Percentiles rank a stretch among this genome's conserved stretches.
These are phyloP conservation scores for Phytophthora sp. DNA, from an alignment of 352 stramenopile species.

Conservation along the genomic window DNA sequence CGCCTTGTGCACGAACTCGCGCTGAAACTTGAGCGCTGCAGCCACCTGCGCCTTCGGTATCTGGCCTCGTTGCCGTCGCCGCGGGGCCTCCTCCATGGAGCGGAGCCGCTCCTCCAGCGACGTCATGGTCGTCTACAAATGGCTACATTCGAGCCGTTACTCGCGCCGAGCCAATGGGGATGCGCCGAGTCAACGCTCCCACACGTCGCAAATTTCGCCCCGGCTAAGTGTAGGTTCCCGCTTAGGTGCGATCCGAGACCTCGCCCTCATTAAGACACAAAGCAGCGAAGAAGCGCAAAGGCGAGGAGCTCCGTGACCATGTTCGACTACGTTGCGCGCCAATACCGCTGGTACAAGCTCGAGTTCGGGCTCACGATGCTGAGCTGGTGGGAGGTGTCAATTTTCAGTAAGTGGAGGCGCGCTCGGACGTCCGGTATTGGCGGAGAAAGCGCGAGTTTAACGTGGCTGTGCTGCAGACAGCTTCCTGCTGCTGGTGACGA, in stretches of 20 bases:
- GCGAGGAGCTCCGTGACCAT: constrained; percentile 33
- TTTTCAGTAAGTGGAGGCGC: constrained; percentile 71
- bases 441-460: not conserved
- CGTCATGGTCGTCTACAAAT: constrained; percentile 18
- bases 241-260: not conserved
- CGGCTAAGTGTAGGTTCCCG: not conserved
- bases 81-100: constrained; percentile 47
- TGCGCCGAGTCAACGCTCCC: too few species aligned
- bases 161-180: too few species aligned
- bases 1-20: constrained; percentile 42
- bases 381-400: constrained; percentile 79
- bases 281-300: constrained; percentile 15
- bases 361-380: constrained; percentile 89
- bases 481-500: constrained; percentile 74
- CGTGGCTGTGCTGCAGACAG: constrained; percentile 45
- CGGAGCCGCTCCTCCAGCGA: constrained; percentile 51
- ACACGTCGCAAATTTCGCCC: constrained; percentile 7
- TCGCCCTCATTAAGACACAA: not conserved
- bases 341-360: constrained; percentile 89
- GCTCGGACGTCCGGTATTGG: not conserved
- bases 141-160: too few species aligned
- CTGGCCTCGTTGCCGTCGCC: constrained; percentile 54
- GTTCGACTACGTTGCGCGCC: constrained; percentile 63
- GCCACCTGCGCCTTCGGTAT: constrained; percentile 48
- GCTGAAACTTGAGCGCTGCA: constrained; percentile 48